These are phyloP conservation scores for Flaveria brownii DNA, from an alignment of 129 eudicot species.

Conservation along the genomic window DNA sequence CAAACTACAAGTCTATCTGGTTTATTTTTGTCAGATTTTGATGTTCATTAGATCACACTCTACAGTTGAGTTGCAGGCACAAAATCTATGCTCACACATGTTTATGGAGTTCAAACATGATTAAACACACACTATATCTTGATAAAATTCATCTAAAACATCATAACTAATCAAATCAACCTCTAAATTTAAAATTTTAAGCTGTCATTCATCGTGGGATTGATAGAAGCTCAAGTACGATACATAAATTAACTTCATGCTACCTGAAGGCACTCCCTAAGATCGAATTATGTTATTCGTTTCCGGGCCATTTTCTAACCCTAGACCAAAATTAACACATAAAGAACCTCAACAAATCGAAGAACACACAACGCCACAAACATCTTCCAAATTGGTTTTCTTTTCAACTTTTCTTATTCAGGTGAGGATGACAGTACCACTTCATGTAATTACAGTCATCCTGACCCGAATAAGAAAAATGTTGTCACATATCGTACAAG, in stretches of 20 bases:
- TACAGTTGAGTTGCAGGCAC: background rate
- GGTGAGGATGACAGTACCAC: background rate
- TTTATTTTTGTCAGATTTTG: background rate
- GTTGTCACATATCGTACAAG: conserved; percentile 5
- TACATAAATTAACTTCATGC: conserved; percentile 11
- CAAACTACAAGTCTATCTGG: background rate
- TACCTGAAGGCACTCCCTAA: background rate
- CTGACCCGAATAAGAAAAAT: background rate
- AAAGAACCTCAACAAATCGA: background rate
- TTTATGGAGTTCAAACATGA: conserved; percentile 10
- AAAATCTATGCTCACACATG: background rate
- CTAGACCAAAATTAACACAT: conserved; percentile 2
- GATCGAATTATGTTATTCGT: conserved; percentile 17
- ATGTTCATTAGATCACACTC: background rate
- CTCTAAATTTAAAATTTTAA: background rate
- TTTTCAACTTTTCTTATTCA: conserved; percentile 22
- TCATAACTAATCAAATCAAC: background rate
- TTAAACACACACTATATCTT: background rate
- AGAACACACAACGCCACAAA: background rate
- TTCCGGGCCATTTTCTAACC: background rate
- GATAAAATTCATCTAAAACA: conserved; percentile 11
- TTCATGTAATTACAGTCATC: conserved; percentile 5
- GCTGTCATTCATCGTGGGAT: background rate
- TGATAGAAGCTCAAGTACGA: conserved; percentile 21
- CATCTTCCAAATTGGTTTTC: background rate